Percentiles rank a stretch among this genome's conserved stretches.
Evolutionary conservation across 805 yeast species (phyloP).

Genomic region (Candida boleticola): DNA sequence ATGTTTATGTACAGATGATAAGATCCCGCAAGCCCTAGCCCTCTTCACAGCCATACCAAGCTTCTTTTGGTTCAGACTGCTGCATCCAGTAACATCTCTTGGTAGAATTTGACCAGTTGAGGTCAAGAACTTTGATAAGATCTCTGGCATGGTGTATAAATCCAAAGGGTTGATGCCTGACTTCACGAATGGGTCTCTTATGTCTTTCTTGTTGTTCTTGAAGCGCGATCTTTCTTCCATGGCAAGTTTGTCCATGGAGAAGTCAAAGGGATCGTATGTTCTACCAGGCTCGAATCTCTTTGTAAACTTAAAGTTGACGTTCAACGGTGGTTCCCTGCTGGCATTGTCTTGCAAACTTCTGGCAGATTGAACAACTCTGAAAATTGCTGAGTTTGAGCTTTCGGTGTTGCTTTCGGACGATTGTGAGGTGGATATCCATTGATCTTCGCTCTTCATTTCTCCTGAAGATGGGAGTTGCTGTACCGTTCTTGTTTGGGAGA

Average conservation of each 20-base stretch:
- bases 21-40: slow-evolving; percentile 74
- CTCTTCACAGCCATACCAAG: slow-evolving; percentile 77
- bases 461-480: slow-evolving; percentile 6
- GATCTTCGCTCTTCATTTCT: slow-evolving; percentile 3
- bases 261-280: slow-evolving; percentile 81
- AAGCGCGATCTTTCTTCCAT: slow-evolving; percentile 42
- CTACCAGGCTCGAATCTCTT: slow-evolving; percentile 49
- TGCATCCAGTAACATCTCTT: slow-evolving; percentile 67
- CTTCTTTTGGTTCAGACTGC: slow-evolving; percentile 62
- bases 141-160: slow-evolving; percentile 69
- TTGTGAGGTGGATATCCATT: slow-evolving; percentile 3
- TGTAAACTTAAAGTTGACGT: slow-evolving; percentile 31
- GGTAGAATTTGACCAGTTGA: slow-evolving; percentile 76
- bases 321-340: slow-evolving; percentile 29
- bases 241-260: slow-evolving; percentile 56
- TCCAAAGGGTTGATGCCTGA: slow-evolving; percentile 65
- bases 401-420: background rate
- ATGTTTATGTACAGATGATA: slow-evolving; percentile 72
- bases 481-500: background rate
- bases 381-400: slow-evolving; percentile 3
- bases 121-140: slow-evolving; percentile 63
- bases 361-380: slow-evolving; percentile 14
- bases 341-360: slow-evolving; percentile 26
- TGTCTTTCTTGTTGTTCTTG: slow-evolving; percentile 17
- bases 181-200: slow-evolving; percentile 39